Conservation (phyloP, 345 rosid species). For the Xanthoceras sorbifolium region DNA sequence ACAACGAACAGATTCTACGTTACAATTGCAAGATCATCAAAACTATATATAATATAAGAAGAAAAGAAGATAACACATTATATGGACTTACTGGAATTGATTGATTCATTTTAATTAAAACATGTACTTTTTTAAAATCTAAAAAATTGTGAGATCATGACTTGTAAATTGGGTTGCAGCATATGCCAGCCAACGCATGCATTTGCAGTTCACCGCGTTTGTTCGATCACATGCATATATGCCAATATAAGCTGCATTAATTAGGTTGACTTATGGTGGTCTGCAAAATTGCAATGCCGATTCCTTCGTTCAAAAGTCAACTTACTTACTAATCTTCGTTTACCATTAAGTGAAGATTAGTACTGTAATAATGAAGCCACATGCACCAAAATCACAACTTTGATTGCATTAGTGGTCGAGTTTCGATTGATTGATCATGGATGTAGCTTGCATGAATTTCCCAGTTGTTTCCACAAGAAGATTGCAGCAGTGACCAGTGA, state of each 20-base stretch:
- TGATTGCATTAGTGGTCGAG: neutral
- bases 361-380: neutral
- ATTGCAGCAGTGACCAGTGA: neutral
- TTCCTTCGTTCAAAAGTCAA: neutral
- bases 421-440: neutral
- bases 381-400: neutral
- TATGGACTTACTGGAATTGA: no score
- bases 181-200: neutral
- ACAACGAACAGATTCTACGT: neutral
- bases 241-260: neutral
- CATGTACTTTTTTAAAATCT: neutral
- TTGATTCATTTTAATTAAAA: neutral
- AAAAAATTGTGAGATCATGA: neutral
- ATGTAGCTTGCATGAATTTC: neutral
- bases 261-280: neutral
- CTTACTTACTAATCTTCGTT: no score
- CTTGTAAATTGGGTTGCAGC: neutral
- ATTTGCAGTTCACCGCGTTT: conserved; percentile 3
- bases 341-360: neutral
- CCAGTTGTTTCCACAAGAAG: neutral
- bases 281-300: neutral
- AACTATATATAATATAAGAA: neutral
- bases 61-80: neutral
- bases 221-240: neutral
- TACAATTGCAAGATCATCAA: neutral